Evolutionary conservation across 106 monocot genomes (phyloP), one percentile per base, ranked within the genome.

Genomic region (Posidonia australis): DNA sequence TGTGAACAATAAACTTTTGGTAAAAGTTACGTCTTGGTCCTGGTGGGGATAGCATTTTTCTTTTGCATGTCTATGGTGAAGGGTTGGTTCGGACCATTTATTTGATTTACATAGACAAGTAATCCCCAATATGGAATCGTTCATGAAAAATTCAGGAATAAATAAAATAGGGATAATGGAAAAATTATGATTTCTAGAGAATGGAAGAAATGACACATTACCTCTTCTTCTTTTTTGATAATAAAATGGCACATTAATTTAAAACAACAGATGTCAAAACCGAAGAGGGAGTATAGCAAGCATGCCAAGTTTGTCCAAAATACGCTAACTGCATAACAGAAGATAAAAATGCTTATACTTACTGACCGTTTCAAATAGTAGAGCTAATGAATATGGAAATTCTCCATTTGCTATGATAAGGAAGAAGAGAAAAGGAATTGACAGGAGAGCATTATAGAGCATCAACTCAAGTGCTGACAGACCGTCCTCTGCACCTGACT

Each of bases 401-500:
- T 96, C 94, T 70, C 86, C 84, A 9, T 80, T 96, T 30, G 84
- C 77, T 66, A 84, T 84, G 46, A 90, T 84, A 5, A 96, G 64
- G 30, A 90, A 74, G 19, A 84, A 21, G 31, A 94, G 76, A 79
- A 82, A 81, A 21, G 94, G 94, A 60, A 86, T 81, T 43, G 94
- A 94, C 9, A 94, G 70, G 48, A 94, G 17, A 62, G 82, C 67
- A 71, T 90, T 96, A 55, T 96, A 96, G 56, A 86, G 77, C 94
- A 96, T 96, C 52, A 86, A 56, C 71, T 96, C 94, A 54, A 84
- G 51, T 43, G 94, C 86, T 13, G 94, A 87, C 45, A 86, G 81
- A 3, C 86, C 86, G 68, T 96, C 90, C 48, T 96, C 90, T 49
- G 75, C 86, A 63, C 94, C 90, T 55, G 90, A 96, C 55, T 96